Percentiles rank a stretch among this genome's conserved stretches.
Conservation (phyloP, 371 early-diverging fungal species). For the Haplosporangium sp. region DNA sequence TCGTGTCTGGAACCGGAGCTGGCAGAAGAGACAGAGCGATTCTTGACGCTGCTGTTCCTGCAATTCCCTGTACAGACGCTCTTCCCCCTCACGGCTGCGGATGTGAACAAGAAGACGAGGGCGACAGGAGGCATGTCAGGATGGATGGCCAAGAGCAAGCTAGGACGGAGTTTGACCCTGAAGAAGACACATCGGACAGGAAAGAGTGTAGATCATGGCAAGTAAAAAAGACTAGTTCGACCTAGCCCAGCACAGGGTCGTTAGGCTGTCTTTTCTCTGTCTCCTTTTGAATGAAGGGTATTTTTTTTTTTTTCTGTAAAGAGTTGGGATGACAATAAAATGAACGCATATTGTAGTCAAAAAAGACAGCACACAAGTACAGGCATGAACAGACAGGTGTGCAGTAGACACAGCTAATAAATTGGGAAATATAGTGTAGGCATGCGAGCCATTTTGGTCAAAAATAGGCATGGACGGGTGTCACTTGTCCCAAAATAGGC, state of each 20-base stretch:
- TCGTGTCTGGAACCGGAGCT: constrained; percentile 53
- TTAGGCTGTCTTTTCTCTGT: not conserved
- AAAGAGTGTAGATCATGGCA: constrained; percentile 23
- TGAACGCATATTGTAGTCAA: no score
- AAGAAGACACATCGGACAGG: constrained; percentile 34
- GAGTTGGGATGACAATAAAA: no score
- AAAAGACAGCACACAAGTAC: no score
- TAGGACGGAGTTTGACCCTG: constrained; percentile 40
- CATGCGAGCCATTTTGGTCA: no score
- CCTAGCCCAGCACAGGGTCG: constrained; percentile 14
- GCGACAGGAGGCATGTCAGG: constrained; percentile 26
- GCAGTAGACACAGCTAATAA: no score
- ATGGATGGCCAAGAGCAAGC: constrained; percentile 47
- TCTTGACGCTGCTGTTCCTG: constrained; percentile 49
- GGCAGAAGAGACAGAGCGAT: constrained; percentile 53
- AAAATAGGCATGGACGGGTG: no score
- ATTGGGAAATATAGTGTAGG: no score
- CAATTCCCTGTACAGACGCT: constrained; percentile 55
- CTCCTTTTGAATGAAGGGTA: not conserved
- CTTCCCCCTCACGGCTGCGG: constrained; percentile 34
- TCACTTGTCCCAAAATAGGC: no score
- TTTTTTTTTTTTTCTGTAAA: no score
- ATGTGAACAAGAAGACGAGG: constrained; percentile 8
- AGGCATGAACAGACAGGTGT: no score
- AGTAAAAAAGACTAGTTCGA: constrained; percentile 7